Base-by-base conservation (phyloP, 2,329 filamentous ascomycete species). In the Coniochaeta sp. region DNA sequence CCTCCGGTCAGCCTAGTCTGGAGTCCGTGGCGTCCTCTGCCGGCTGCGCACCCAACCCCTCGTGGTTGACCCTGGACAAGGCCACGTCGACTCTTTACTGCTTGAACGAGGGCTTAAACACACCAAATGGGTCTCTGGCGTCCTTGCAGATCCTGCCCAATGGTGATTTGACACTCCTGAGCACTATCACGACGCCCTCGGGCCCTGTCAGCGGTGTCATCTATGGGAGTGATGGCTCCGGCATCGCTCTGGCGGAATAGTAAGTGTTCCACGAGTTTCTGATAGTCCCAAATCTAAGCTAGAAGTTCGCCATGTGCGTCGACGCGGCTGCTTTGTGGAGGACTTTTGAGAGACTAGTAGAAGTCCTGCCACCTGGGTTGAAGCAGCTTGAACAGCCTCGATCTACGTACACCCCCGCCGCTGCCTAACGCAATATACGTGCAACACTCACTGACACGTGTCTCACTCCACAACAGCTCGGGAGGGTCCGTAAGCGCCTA, bases 31-130 rank as follows among this genome's bases (percentile, higher is more conserved):
- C 76, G 58, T 70, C 71, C 3, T 76, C 75, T 24, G 75, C 74
- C 58, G 74, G 73, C 36, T 88, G 85, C 70, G 81, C 76, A 10
- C 71, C 74, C 2, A 81, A 79, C 62, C 81, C 86, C 5, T 81
- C 83, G 12, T 89, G 86, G 85, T 73, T 89, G 60, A 81, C 82
- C 22, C 75, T 85, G 22, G 81, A 85, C 67, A 70, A 75, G 60
- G 67, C 73, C 54, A 76, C 78, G 62, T 74, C 74, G 24, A 70
- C 77, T 14, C 73, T 89, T 12, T 86, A 83, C 72, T 89, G 85
- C 71, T 66, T 83, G 52, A 80, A 89, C 64, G 86, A 89, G 74
- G 82, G 79, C 24, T 72, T 80, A 52, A 69, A 69, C 24, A 64
- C 69, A 4, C 68, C 72, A n/a, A 77, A 82, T 62, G 83, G 81